Evolutionary conservation across 2,329 filamentous ascomycete species (phyloP).

Genomic region (Xylaria sp.): DNA sequence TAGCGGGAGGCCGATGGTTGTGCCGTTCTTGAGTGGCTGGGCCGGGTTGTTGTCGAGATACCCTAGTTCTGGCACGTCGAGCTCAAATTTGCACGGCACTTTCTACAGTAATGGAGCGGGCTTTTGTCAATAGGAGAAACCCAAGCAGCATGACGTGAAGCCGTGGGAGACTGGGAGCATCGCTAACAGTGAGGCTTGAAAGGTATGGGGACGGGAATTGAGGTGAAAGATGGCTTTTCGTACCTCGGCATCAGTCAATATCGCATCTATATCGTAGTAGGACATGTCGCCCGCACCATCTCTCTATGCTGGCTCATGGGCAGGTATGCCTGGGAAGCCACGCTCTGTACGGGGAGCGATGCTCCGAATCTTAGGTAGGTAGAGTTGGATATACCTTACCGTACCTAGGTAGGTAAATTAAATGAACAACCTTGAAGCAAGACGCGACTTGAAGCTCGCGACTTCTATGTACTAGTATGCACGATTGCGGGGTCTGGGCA

Average conservation of each 20-base stretch:
- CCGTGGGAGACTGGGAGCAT: background rate
- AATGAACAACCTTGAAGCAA: background rate
- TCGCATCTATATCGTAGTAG: conserved; percentile 87
- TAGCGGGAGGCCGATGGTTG: conserved; percentile 83
- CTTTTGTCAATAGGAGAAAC: conserved; percentile 25
- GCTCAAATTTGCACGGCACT: conserved; percentile 93
- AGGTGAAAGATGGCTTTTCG: conserved; percentile 12
- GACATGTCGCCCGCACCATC: conserved; percentile 62
- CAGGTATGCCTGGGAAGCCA: conserved; percentile 1
- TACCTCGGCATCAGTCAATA: conserved; percentile 86
- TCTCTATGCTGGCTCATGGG: conserved; percentile 23
- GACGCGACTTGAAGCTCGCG: too few relatives aligned
- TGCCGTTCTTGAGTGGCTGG: conserved; percentile 79
- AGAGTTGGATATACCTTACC: too few relatives aligned
- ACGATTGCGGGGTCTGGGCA: too few relatives aligned
- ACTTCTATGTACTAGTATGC: too few relatives aligned
- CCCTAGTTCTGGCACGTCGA: conserved; percentile 86
- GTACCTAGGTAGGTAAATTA: background rate
- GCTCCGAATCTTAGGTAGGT: too few relatives aligned
- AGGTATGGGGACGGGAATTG: background rate
- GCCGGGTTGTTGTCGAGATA: conserved; percentile 86
- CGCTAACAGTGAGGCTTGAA: background rate
- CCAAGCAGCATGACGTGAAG: too few relatives aligned
- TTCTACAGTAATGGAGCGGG: conserved; percentile 66
- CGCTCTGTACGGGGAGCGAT: too few relatives aligned